A percentile compares a stretch with the other conserved stretches of the same genome.
These are phyloP conservation scores for Aureococcus anophagefferens DNA, from an alignment of 108 stramenopile species.

Conservation along the genomic window DNA sequence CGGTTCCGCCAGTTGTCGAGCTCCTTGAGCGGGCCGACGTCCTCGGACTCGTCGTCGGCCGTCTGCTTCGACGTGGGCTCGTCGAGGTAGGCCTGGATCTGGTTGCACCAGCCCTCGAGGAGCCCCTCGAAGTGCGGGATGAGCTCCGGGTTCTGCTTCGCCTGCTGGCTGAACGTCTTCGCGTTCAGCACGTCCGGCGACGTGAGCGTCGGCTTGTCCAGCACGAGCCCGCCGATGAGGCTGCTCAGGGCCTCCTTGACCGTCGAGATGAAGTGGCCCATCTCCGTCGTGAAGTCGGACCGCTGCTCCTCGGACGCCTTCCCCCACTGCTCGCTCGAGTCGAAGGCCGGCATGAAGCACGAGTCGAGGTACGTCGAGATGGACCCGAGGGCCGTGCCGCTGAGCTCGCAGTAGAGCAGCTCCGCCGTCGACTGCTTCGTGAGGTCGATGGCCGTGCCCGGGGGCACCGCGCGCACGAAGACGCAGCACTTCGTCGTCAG, in stretches of 20 bases:
- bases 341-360: constrained; percentile 53
- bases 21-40: constrained; percentile 67
- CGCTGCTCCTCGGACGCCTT: constrained; percentile 48
- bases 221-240: constrained; percentile 58
- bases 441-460: constrained; percentile 19
- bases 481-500: constrained; percentile 43
- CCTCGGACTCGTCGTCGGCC: constrained; percentile 7
- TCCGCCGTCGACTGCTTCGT: constrained; percentile 39
- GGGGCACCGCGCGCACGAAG: constrained; percentile 28
- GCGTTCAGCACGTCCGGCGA: constrained; percentile 25
- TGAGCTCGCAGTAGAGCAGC: constrained; percentile 65
- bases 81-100: constrained; percentile 64
- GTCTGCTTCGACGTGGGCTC: constrained; percentile 8
- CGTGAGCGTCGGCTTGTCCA: constrained; percentile 38
- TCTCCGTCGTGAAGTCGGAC: constrained; percentile 54
- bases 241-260: constrained; percentile 60
- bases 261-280: constrained; percentile 48
- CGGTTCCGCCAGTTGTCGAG: constrained; percentile 70
- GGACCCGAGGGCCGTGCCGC: constrained; percentile 48
- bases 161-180: constrained; percentile 24
- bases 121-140: constrained; percentile 58
- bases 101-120: constrained; percentile 72
- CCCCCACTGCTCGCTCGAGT: constrained; percentile 60
- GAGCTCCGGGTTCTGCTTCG: constrained; percentile 40
- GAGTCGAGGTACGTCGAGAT: constrained; percentile 55